phyloP scores from a whole-genome alignment of 202 grass and related monocot genomes.

The Schoenoplectus tabernaemontani region DNA sequence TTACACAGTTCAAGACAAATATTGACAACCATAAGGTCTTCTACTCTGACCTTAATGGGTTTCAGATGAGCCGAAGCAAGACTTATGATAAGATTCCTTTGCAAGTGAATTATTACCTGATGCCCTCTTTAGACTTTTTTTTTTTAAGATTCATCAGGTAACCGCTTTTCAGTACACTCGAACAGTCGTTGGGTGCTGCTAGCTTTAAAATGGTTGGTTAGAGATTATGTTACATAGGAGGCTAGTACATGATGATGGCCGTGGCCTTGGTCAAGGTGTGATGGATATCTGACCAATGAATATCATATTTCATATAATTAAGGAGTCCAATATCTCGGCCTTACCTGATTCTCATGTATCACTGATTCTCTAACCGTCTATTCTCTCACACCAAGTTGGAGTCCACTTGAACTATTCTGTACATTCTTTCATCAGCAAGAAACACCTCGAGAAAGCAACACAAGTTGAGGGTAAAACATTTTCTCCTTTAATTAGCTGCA shows the following conservation, averaged over 20 bases:
- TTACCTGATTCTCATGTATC: conserved; percentile 46
- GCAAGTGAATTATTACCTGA: conserved; percentile 94
- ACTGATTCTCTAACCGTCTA: conserved; percentile 72
- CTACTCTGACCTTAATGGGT: conserved; percentile 94
- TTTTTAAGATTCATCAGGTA: conserved; percentile 69
- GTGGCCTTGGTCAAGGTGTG: conserved; percentile 91
- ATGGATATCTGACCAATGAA: conserved; percentile 76
- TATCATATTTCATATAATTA: conserved; percentile 83
- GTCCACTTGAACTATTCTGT: conserved; percentile 80
- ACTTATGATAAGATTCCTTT: conserved; percentile 90
- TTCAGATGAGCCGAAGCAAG: conserved; percentile 94
- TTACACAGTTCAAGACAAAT: conserved; percentile 87
- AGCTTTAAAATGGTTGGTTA: conserved; percentile 89
- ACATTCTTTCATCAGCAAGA: conserved; percentile 73
- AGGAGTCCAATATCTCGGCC: conserved; percentile 64
- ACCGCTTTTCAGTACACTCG: conserved; percentile 65
- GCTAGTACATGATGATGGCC: conserved; percentile 65
- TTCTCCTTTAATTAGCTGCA: conserved; percentile 48
- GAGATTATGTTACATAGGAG: conserved; percentile 98
- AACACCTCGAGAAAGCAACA: conserved; percentile 31
- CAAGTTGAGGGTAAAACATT: conserved; percentile 48
- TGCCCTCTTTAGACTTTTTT: conserved; percentile 94
- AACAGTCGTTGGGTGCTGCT: conserved; percentile 74
- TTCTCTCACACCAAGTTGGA: conserved; percentile 67
- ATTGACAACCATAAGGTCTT: conserved; percentile 80